A percentile compares a stretch with the other conserved stretches of the same genome.
Conservation (phyloP, 768 basidiomycete genomes). For the Calvatia gigantea region DNA sequence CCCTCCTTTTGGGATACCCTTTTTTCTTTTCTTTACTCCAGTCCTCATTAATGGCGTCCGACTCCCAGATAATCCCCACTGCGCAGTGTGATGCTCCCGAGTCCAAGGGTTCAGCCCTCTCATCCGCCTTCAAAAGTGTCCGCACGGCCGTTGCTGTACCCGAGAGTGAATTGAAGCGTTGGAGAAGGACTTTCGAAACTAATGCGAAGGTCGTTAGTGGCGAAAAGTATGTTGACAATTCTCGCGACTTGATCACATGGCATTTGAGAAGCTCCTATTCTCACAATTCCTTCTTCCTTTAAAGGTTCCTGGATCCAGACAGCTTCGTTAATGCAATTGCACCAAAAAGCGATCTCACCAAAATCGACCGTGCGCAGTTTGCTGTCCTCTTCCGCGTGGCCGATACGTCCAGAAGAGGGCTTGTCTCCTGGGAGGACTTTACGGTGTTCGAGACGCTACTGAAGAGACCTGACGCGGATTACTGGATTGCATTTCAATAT, state of each 20-base stretch:
- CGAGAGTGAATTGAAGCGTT: conserved; percentile 83
- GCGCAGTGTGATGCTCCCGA: conserved; percentile 53
- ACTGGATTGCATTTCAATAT: conserved; percentile 94
- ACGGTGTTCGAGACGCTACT: conserved; percentile 90
- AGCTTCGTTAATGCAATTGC: conserved; percentile 96
- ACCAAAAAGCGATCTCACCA: conserved; percentile 78
- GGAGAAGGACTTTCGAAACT: conserved; percentile 84
- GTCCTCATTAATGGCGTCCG: conserved; percentile 31
- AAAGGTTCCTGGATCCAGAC: conserved; percentile 80
- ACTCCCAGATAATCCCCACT: conserved; percentile 43
- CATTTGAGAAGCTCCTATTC: conserved; percentile 15
- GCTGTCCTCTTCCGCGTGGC: conserved; percentile 88
- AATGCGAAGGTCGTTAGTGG: conserved; percentile 76
- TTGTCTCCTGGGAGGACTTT: conserved; percentile 94
- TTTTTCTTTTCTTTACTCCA: conserved; percentile 32
- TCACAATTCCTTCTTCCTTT: conserved; percentile 15
- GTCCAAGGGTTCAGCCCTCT: conserved; percentile 37
- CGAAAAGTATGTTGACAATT: conserved; percentile 66
- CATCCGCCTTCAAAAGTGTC: conserved; percentile 59
- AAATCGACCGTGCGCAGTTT: conserved; percentile 86
- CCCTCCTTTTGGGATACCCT: conserved; percentile 22
- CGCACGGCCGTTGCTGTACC: conserved; percentile 67
- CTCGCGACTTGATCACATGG: conserved; percentile 17
- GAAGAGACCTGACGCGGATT: conserved; percentile 94
- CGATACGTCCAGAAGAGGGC: conserved; percentile 69